Evolutionary conservation across 495 filamentous ascomycete species (phyloP).

Genomic region (Tuber umbilicatum): DNA sequence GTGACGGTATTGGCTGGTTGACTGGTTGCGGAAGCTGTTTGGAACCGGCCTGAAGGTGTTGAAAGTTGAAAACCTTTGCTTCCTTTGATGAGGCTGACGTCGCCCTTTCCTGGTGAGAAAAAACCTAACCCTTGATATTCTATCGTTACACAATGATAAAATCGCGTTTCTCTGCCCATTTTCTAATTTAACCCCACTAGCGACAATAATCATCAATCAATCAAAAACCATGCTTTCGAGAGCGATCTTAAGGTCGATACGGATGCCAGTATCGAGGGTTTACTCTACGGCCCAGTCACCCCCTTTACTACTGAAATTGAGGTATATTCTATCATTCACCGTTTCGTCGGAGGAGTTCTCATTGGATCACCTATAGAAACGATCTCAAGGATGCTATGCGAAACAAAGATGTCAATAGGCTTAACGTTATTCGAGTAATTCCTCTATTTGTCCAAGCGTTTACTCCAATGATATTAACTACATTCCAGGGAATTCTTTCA

Average conservation of each 20-base stretch:
- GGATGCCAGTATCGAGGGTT: slow-evolving; percentile 16
- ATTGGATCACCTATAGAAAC: slow-evolving; percentile 40
- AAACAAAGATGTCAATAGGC: slow-evolving; percentile 50
- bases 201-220: background rate
- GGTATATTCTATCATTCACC: slow-evolving; percentile 31
- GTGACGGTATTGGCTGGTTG: background rate
- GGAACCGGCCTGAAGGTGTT: slow-evolving; percentile 3
- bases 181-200: background rate
- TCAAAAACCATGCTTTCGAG: slow-evolving; percentile 17
- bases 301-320: slow-evolving; percentile 43
- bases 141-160: slow-evolving; percentile 1
- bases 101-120: background rate
- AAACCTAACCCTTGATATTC: slow-evolving; percentile 8
- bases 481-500: slow-evolving; percentile 44
- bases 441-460: background rate
- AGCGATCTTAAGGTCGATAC: slow-evolving; percentile 7
- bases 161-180: background rate
- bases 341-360: background rate
- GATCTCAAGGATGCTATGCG: slow-evolving; percentile 59
- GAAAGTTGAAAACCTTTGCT: background rate
- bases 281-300: slow-evolving; percentile 36
- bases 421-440: slow-evolving; percentile 49
- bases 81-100: slow-evolving; percentile 22
- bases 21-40: slow-evolving; percentile 3
- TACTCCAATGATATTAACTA: slow-evolving; percentile 5